Evolutionary conservation across 1,284 basidiomycete genomes (phyloP), one percentile per base, ranked within the genome.

Genomic region (Rhodotorula sp.): DNA sequence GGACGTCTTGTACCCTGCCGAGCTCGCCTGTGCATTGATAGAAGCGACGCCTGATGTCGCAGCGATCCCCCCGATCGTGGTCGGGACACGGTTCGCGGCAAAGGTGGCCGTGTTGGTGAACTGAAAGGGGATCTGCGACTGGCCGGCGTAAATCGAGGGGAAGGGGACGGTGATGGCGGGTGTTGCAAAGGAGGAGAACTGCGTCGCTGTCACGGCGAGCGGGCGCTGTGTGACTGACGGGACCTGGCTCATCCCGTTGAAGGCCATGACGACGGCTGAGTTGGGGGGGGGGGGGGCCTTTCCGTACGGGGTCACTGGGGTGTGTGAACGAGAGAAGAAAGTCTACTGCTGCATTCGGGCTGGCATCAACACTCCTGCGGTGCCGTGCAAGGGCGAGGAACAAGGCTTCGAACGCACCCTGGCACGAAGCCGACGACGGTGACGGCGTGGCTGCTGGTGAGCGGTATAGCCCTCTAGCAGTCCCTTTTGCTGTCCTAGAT

Each of bases 101-200:
- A 20, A 71, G n/a, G 62, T 63, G 26, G 70, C 48, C 20, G 59
- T 66, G 40, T 22, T 48, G 26, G 56, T 26, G 52, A 47, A 72
- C 26, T 48, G 22, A 56, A 53, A 66, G n/a, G 64, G 53, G 52
- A 72, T 52, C 46, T 65, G 67, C 16, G 52, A 66, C 55, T 72
- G 70, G 20, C 56, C 61, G 30, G 40, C 67, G 59, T 72, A 72
- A n/a, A 44, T 60, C 18, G 67, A 66, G 4, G 70, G 70, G 64
- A 72, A 72, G 26, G 70, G 67, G 61, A 72, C 70, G 24, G 64
- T 61, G 64, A 72, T 69, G 60, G 67, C 67, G 16, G 70, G 70
- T 0, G 70, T 72, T 20, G 61, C 68, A 40, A 69, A 72, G 11
- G 52, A 57, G 16, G 31, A 50, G 61, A 59, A 72, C 31, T 44